Evolutionary conservation across 208 protist genomes (phyloP).

Genomic region (Naegleria fowleri): DNA sequence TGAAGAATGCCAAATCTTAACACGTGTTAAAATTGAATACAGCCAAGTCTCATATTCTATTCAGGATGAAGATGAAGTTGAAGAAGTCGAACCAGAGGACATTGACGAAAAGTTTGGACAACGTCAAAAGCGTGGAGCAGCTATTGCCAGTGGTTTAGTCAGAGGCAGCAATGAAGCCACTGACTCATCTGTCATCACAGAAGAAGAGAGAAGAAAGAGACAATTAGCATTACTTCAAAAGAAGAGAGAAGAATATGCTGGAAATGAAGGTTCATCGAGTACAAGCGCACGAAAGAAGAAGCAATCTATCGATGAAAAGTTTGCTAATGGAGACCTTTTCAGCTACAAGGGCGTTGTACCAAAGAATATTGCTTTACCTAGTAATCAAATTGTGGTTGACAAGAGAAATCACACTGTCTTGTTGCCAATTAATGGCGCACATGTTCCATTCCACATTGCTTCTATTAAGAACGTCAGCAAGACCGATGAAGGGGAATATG

Average conservation of each 20-base stretch:
- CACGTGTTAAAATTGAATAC: neutral
- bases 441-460: constrained; percentile 86
- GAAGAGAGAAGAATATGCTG: neutral
- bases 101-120: neutral
- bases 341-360: neutral
- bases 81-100: neutral
- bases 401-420: constrained; percentile 73
- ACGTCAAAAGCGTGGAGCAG: neutral
- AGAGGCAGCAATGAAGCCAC: neutral
- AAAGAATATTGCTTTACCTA: neutral
- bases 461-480: constrained; percentile 87
- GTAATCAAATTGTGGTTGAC: neutral
- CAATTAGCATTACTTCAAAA: neutral
- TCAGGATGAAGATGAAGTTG: neutral
- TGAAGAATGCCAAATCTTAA: neutral
- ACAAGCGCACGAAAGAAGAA: neutral
- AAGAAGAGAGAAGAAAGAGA: neutral
- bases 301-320: neutral
- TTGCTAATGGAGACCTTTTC: neutral
- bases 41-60: neutral
- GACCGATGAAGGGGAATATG: constrained; percentile 62
- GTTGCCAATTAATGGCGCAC: constrained; percentile 79
- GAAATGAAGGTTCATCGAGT: neutral
- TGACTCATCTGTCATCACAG: neutral
- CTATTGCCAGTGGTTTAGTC: neutral